Base-by-base conservation (phyloP, 208 protist genomes). In the Leishmania arabica region DNA sequence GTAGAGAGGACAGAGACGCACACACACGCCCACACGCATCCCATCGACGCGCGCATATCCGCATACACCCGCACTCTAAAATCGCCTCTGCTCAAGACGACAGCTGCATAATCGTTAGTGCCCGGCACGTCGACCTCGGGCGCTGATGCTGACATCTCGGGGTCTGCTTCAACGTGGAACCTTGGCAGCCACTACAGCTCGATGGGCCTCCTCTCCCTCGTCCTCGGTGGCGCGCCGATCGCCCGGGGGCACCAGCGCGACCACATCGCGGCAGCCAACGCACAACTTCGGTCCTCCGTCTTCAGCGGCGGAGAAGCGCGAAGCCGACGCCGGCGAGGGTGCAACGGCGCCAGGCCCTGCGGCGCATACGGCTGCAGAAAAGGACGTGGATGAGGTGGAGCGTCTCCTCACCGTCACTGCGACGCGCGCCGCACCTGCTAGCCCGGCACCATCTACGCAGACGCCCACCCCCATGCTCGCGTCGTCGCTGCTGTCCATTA, bases 381-480 rank as follows among this genome's bases (percentile, higher is more conserved):
- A 6, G 3, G 79, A 78, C 0, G 65, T 81, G 54, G 84, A 87
- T 64, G 81, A 87, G 34, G 81, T 84, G 13, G 84, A 84, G 24
- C 79, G 74, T 0, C 82, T 86, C 11, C 62, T 86, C 31, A 78
- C 73, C 6, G 34, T 58, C 37, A 84, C 77, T 0, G 5, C 78
- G 8, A 80, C 78, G 4, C 60, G 64, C 37, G 3, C 69, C 37
- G 31, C 69, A 17, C 47, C 69, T 17, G 27, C 24, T 19, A 53
- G 42, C 21, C 45, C 69, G 3, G 2, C 69, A 17, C 69, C 66
- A 47, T 71, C 66, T 47, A 47, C 19, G 66, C 40, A 13, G 66
- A 75, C 31, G 11, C n/a, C 45, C 24, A 47, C 47, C 27, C 70
- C 70, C 27, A 31, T 56, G 40, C n/a, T 34, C 45, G 27, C 31